phyloP scores from a whole-genome alignment of 441 rosid genomes.

The Populus hybrid region DNA sequence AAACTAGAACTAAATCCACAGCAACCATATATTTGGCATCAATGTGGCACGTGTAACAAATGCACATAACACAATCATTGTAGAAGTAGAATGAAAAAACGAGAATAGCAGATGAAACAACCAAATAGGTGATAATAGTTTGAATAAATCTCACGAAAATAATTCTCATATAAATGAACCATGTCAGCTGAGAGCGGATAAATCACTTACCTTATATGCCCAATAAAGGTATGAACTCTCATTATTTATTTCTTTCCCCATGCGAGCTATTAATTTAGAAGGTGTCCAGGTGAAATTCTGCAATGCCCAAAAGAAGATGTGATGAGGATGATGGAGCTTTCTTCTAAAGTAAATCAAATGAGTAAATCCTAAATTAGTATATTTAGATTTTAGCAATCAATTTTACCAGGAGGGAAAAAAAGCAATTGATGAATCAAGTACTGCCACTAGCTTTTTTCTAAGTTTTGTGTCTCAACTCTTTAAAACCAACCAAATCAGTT shows the following conservation, averaged over 20 bases:
- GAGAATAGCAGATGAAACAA: neutral
- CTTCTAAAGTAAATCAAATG: neutral
- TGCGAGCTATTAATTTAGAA: slow-evolving; percentile 65
- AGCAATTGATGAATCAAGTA: neutral
- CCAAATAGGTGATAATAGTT: too few relatives aligned
- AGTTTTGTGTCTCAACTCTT: neutral
- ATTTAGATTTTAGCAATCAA: neutral
- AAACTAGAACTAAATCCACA: neutral
- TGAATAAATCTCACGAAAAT: neutral
- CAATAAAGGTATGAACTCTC: slow-evolving; percentile 88
- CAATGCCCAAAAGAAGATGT: slow-evolving; percentile 13
- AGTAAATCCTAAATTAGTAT: neutral
- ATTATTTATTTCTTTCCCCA: slow-evolving; percentile 82
- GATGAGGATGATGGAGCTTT: neutral
- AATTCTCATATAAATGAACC: neutral
- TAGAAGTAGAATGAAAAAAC: neutral
- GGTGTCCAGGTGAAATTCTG: slow-evolving; percentile 88
- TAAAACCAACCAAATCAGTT: neutral
- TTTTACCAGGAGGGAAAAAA: neutral
- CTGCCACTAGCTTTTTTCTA: neutral
- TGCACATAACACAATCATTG: neutral
- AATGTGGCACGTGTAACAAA: neutral
- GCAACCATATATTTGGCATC: neutral
- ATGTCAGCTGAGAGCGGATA: slow-evolving; percentile 6
- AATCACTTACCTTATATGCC: slow-evolving; percentile 73